Evolutionary conservation across 257 asterid genomes (phyloP), one percentile per base, ranked within the genome.

Genomic region (Linaria vulgaris): DNA sequence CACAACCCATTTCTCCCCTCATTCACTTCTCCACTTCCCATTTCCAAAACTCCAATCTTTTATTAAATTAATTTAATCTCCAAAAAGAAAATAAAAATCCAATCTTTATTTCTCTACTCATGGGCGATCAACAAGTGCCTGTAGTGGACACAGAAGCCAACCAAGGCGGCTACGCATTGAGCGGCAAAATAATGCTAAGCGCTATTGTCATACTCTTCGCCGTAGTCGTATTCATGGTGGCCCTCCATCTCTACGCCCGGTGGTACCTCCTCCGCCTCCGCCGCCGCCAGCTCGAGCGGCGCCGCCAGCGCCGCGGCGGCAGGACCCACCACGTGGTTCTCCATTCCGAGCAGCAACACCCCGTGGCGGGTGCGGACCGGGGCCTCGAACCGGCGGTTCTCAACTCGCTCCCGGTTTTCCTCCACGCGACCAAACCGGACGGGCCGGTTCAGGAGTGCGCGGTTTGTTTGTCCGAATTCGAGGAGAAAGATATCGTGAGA

Each of bases 401-500:
- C 5, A 69, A 56, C 2, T 83, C 95, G 6, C 80, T 87, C 0
- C 94, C 97, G 47, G 72, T 64, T 6, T 82, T 78, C n/a, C 76
- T 68, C 0, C 66, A 73, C 75, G 49, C 84, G 12, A 11, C 76
- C 55, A 72, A 67, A 62, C 72, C 72, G 34, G 84, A 60, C 30
- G 43, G 16, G 75, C 60, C 73, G 45, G 65, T 59, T 67, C 58
- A 61, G 27, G 95, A 90, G 34, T 90, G 97, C 72, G 88, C 95
- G 52, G 96, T 90, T 9, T 90, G 97, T 39, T 60, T 87, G 17
- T 85, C 96, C 24, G 92, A 90, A 58, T 83, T 87, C 34, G 94
- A 80, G 44, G 95, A 87, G 3, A 47, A 57, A 12, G 96, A 90
- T n/a, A 73, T 66, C 15, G 87, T 81, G 34, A 76, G 96, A 8